phyloP scores from a whole-genome alignment of 345 rosid species.

The Gossypioides kirkii region DNA sequence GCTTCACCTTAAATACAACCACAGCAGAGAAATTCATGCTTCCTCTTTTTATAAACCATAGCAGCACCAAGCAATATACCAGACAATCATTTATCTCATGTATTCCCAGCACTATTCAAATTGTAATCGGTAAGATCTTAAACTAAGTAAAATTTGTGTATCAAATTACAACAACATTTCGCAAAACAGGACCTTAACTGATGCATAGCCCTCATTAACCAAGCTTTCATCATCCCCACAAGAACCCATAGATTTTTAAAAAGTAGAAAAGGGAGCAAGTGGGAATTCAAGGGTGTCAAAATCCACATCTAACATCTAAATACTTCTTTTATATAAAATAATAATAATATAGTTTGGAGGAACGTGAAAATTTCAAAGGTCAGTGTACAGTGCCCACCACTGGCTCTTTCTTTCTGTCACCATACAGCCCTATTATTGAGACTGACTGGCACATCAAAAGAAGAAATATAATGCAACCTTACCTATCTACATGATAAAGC shows the following conservation, averaged over 20 bases:
- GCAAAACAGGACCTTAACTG: not conserved
- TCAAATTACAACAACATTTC: no score
- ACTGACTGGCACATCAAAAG: constrained; percentile 30
- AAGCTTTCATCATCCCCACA: not conserved
- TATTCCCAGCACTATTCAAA: not conserved
- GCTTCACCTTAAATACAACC: no score
- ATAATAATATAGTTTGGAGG: not conserved
- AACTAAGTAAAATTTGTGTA: no score
- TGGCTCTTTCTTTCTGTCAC: constrained; percentile 21
- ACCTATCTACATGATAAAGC: constrained; percentile 25
- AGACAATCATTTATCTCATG: not conserved
- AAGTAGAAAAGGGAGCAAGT: not conserved
- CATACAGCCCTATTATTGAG: constrained; percentile 42
- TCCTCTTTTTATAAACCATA: not conserved
- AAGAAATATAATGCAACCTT: constrained; percentile 35
- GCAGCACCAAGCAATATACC: not conserved
- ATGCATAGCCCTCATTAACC: not conserved
- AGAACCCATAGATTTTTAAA: not conserved
- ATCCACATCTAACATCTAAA: not conserved
- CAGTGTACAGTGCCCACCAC: constrained; percentile 22
- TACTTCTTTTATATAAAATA: not conserved
- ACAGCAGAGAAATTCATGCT: no score
- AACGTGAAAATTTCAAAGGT: constrained; percentile 19
- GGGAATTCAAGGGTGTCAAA: not conserved
- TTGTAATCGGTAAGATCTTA: no score